Base-by-base conservation (phyloP, 2,329 filamentous ascomycete species). In the Phyllosticta citrichinensis region DNA sequence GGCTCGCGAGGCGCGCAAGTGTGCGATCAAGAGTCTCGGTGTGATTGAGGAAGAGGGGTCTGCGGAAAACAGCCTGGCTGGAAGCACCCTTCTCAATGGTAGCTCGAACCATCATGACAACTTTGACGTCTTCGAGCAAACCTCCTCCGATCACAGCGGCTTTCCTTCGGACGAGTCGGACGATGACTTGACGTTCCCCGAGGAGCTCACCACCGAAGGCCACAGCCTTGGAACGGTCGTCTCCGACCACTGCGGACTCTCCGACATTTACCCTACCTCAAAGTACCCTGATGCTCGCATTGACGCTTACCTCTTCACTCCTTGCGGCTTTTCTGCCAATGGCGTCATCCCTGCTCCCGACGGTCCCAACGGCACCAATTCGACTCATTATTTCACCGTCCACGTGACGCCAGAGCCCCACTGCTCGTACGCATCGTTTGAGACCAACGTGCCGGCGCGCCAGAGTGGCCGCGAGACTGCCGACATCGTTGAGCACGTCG, bases 361-460 rank as follows among this genome's bases (percentile, higher is more conserved):
- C 35, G 74, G 73, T 47, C 70, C 70, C 22, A 79, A 75, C 63
- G 68, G 70, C 52, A 73, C 70, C 8, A 70, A 73, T 55, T 69
- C 70, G 12, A 74, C 71, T 0, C 91, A 97, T 76, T 99, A 99
- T 78, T 99, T 97, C 77, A 99, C 93, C 0, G 94, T 99, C 24
- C 94, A 99, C 71, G 94, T 99, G 66, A 99, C 94, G 0, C 94
- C 94, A 0, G 94, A 99, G 80, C 91, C 93, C 14, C 86, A 96
- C 69, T 99, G 93, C 80, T 97, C 92, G 5, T 99, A 96, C 73
- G 94, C 94, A 40, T 97, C 91, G 1, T 99, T 99, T 71, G 94
- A 99, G 80, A 97, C 94, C 66, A 99, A 97, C 68, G 93, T 99
- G 3, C 94, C 94, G 1, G 88, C 91, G 25, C 87, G 86, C 5